Percentiles rank a stretch among this genome's conserved stretches.
These are phyloP conservation scores for Blastobotrys parvus DNA, from an alignment of 805 yeast species.

Conservation along the genomic window DNA sequence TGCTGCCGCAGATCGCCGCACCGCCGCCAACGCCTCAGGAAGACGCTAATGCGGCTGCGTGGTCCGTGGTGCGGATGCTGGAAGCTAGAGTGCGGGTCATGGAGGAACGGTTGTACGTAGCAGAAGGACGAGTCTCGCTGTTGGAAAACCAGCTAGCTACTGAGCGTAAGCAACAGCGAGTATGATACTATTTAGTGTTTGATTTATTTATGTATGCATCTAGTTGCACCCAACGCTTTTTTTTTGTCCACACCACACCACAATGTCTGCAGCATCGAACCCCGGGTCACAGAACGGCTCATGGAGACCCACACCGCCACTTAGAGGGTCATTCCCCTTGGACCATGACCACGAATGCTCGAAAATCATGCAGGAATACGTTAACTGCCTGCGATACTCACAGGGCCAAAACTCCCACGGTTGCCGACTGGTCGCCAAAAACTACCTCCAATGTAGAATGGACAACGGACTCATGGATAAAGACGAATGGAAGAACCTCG, in stretches of 20 bases:
- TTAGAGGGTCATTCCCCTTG: slow-evolving; percentile 90
- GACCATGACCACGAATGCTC: slow-evolving; percentile 86
- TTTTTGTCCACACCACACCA: neutral
- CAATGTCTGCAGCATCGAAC: slow-evolving; percentile 26
- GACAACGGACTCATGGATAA: slow-evolving; percentile 51
- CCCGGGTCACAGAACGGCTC: slow-evolving; percentile 7
- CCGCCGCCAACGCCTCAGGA: slow-evolving; percentile 1
- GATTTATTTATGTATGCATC: neutral
- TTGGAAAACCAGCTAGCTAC: slow-evolving; percentile 9
- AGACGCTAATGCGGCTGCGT: slow-evolving; percentile 13
- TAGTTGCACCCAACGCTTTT: neutral
- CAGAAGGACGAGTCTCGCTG: slow-evolving; percentile 23
- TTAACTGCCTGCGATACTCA: slow-evolving; percentile 70
- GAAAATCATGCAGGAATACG: slow-evolving; percentile 61
- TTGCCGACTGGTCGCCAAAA: slow-evolving; percentile 77
- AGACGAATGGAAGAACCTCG: slow-evolving; percentile 54
- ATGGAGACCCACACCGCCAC: slow-evolving; percentile 76
- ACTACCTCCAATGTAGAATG: slow-evolving; percentile 83
- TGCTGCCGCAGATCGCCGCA: neutral
- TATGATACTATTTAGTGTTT: neutral
- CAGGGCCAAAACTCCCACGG: slow-evolving; percentile 83
- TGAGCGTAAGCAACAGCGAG: neutral
- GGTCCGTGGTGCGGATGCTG: slow-evolving; percentile 20
- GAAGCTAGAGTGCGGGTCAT: slow-evolving; percentile 24
- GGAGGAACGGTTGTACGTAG: slow-evolving; percentile 26